Percentiles rank a stretch among this genome's conserved stretches.
Evolutionary conservation across 2,329 filamentous ascomycete species (phyloP).

Genomic region (Colletotrichum incanum): DNA sequence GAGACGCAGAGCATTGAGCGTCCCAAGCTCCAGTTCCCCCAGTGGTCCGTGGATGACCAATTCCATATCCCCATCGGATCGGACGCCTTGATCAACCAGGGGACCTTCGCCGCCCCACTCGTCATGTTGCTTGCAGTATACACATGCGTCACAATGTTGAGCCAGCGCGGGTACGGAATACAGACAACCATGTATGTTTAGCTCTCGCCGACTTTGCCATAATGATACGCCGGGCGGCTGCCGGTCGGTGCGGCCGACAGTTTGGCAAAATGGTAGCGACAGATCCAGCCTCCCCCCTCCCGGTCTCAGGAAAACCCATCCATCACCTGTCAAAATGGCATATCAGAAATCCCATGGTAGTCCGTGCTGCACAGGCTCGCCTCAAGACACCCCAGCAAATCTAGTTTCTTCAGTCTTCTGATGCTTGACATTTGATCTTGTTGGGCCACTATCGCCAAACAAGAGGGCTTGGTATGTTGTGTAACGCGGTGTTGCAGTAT

Average conservation of each 20-base stretch:
- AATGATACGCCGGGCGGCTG: background rate
- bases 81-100: conserved; percentile 30
- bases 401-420: background rate
- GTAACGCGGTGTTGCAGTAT: background rate
- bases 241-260: conserved; percentile 2
- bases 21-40: conserved; percentile 35
- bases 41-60: conserved; percentile 3
- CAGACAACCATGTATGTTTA: conserved; percentile 20
- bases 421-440: conserved; percentile 15
- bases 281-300: conserved; percentile 22
- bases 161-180: conserved; percentile 13
- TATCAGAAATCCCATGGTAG: conserved; percentile 25
- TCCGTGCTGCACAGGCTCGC: background rate
- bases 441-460: background rate
- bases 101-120: conserved; percentile 27
- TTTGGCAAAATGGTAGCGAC: conserved; percentile 23
- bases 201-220: conserved; percentile 17
- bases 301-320: background rate
- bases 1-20: conserved; percentile 29
- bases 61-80: conserved; percentile 17
- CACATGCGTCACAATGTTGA: conserved; percentile 7
- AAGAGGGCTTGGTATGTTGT: background rate
- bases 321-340: conserved; percentile 2
- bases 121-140: conserved; percentile 21
- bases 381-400: background rate